These are phyloP conservation scores for Aureobasidium lini DNA, from an alignment of 2,329 filamentous ascomycete species.

Conservation along the genomic window DNA sequence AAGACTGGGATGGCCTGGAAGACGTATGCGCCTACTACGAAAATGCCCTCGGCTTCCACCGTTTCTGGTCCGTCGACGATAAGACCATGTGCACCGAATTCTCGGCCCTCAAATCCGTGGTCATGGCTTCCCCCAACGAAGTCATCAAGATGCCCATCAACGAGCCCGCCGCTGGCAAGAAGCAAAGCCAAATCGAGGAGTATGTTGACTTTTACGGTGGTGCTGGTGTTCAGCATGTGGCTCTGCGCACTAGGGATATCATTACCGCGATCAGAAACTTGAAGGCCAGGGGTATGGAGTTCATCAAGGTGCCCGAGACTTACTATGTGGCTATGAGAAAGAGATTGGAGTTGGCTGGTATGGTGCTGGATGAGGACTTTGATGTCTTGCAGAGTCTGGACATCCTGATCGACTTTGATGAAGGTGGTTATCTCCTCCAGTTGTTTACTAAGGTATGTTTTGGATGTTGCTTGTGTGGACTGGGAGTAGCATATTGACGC, in stretches of 20 bases:
- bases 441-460: constrained; percentile 41
- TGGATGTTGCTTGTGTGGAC: constrained; percentile 25
- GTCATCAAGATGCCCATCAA: constrained; percentile 98
- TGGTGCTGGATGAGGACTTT: constrained; percentile 67
- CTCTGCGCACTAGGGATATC: constrained; percentile 74
- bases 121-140: constrained; percentile 81
- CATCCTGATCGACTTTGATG: constrained; percentile 92
- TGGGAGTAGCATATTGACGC: constrained; percentile 61
- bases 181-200: constrained; percentile 90
- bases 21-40: constrained; percentile 67
- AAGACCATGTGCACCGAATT: constrained; percentile 88
- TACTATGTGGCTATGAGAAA: constrained; percentile 75
- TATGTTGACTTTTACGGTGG: constrained; percentile 80
- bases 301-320: constrained; percentile 79
- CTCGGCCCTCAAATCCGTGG: constrained; percentile 78
- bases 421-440: constrained; percentile 73
- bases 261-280: constrained; percentile 68
- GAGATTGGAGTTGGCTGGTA: constrained; percentile 57
- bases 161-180: constrained; percentile 84
- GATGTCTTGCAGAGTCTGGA: constrained; percentile 68
- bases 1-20: constrained; percentile 87
- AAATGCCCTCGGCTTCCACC: constrained; percentile 81
- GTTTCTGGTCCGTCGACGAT: constrained; percentile 96
- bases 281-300: constrained; percentile 81
- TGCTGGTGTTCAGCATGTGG: constrained; percentile 88